Evolutionary conservation across 1,139 yeast genomes (phyloP).

Genomic region (Groenewaldozyma auringiensis): DNA sequence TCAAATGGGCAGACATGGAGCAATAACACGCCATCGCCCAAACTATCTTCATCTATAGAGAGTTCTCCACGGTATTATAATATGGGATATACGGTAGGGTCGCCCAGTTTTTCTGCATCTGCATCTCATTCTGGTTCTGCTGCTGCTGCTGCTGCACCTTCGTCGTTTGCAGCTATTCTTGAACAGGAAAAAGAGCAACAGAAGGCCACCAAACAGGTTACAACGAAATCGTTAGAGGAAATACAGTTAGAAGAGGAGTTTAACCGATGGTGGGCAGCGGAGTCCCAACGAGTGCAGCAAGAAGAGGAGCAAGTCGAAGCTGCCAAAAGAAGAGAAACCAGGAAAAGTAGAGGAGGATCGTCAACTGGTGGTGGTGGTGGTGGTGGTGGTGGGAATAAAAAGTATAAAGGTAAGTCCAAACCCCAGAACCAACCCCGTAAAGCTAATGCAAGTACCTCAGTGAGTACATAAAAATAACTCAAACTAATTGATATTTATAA

Average conservation of each 20-base stretch:
- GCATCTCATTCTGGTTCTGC: background rate
- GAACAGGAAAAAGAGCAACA: constrained; percentile 38
- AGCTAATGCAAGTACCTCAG: too few species aligned
- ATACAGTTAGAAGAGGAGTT: constrained; percentile 75
- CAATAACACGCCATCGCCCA: background rate
- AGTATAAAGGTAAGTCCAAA: too few species aligned
- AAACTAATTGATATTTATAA: too few species aligned
- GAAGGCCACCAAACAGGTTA: constrained; percentile 32
- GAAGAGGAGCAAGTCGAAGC: constrained; percentile 7
- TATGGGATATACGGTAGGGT: background rate
- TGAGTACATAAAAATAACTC: too few species aligned
- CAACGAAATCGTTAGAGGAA: constrained; percentile 48
- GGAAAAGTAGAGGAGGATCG: too few species aligned
- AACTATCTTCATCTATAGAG: background rate
- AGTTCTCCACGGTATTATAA: background rate
- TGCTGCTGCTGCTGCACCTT: background rate
- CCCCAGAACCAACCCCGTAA: too few species aligned
- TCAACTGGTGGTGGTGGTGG: too few species aligned
- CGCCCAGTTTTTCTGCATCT: background rate
- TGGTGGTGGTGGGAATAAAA: too few species aligned
- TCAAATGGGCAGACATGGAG: too few species aligned
- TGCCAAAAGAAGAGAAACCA: constrained; percentile 5
- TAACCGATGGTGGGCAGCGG: constrained; percentile 77
- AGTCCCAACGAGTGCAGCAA: constrained; percentile 26
- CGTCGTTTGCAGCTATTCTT: constrained; percentile 32